phyloP scores from a whole-genome alignment of 345 rosid species.

The Dipteronia dyeriana region DNA sequence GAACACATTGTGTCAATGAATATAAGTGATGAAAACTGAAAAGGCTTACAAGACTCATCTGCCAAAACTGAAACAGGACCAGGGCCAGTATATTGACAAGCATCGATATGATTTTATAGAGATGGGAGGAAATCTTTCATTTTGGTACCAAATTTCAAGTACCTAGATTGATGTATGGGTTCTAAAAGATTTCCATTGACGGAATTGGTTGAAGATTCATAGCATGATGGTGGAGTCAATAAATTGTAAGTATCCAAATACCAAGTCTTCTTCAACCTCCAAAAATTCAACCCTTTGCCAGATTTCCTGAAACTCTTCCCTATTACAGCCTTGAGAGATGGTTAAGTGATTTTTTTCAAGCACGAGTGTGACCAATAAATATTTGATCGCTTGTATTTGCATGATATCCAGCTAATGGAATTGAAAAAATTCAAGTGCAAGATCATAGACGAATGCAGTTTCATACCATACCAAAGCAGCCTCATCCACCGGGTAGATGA shows the following conservation, averaged over 20 bases:
- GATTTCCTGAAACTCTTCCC: neutral
- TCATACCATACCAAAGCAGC: slow-evolving; percentile 14
- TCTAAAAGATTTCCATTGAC: slow-evolving; percentile 11
- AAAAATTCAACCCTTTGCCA: neutral
- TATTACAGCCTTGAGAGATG: slow-evolving; percentile 2
- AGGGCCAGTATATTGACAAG: too few species aligned
- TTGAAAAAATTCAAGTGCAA: slow-evolving; percentile 2
- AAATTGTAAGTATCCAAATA: neutral
- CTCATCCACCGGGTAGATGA: neutral
- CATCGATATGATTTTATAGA: neutral
- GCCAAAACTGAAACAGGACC: neutral
- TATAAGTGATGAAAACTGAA: slow-evolving; percentile 9
- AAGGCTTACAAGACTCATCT: slow-evolving; percentile 1
- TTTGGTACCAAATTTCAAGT: neutral
- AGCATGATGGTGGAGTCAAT: neutral
- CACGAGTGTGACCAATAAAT: neutral
- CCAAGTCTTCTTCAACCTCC: neutral
- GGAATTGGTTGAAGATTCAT: slow-evolving; percentile 19
- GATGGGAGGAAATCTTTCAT: slow-evolving; percentile 16
- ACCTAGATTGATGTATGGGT: slow-evolving; percentile 17
- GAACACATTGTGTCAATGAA: slow-evolving; percentile 20
- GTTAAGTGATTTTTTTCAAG: slow-evolving; percentile 8
- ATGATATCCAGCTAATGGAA: neutral
- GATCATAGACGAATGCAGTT: neutral
- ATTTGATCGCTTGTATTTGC: slow-evolving; percentile 1